Conservation (phyloP, 2,329 filamentous ascomycete genomes). For the Alternaria solani region DNA sequence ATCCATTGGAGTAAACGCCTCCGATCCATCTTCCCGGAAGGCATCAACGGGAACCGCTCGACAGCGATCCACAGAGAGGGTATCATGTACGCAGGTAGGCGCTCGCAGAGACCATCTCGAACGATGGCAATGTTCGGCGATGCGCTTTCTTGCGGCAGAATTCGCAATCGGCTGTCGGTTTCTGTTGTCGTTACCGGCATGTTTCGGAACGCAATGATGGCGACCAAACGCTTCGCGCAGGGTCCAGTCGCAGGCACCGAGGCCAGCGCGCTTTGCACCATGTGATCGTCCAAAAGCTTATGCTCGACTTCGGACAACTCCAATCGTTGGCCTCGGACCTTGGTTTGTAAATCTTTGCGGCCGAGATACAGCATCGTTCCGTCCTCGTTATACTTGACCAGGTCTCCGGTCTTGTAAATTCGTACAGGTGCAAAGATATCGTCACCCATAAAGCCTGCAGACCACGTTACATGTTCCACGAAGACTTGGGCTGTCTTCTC, state of each 20-base stretch:
- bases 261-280: conserved; percentile 41
- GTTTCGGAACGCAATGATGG: conserved; percentile 37
- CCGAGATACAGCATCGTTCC: conserved; percentile 45
- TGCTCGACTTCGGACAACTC: conserved; percentile 58
- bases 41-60: conserved; percentile 39
- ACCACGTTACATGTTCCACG: conserved; percentile 35
- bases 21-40: conserved; percentile 46
- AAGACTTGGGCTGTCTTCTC: conserved; percentile 42
- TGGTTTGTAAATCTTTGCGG: conserved; percentile 46
- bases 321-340: conserved; percentile 55
- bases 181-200: conserved; percentile 2
- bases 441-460: conserved; percentile 4
- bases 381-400: conserved; percentile 49
- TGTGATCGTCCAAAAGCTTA: conserved; percentile 46
- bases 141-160: conserved; percentile 33
- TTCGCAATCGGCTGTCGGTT: conserved; percentile 15
- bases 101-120: conserved; percentile 40
- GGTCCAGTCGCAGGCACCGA: conserved; percentile 38
- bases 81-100: conserved; percentile 46
- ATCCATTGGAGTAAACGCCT: conserved; percentile 41
- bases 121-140: conserved; percentile 34
- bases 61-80: conserved; percentile 45
- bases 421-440: conserved; percentile 8
- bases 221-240: conserved; percentile 45
- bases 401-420: conserved; percentile 50